phyloP scores from a whole-genome alignment of 805 yeast species.

The Danielia oregonensis region DNA sequence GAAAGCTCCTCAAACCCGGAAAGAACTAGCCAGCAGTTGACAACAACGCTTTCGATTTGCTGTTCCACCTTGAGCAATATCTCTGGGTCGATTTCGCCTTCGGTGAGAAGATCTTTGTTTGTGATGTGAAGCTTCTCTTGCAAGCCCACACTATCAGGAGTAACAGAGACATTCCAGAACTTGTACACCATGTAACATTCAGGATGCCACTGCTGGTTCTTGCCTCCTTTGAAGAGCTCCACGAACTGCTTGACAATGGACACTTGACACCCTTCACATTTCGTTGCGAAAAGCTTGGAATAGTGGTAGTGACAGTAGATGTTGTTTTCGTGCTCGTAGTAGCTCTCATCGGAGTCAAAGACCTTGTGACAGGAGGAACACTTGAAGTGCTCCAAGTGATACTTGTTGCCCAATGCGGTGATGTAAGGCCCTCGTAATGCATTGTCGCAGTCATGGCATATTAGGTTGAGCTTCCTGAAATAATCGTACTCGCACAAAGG shows the following conservation, averaged over 20 bases:
- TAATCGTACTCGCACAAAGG: conserved; percentile 88
- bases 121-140: conserved; percentile 12
- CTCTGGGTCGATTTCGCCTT: conserved; percentile 31
- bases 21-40: conserved; percentile 79
- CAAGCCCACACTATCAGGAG: conserved; percentile 56
- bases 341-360: conserved; percentile 88
- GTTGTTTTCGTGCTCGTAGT: conserved; percentile 78
- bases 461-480: conserved; percentile 75
- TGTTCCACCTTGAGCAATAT: conserved; percentile 58
- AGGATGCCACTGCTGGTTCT: conserved; percentile 97
- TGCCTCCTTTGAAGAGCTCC: conserved; percentile 85
- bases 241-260: conserved; percentile 93
- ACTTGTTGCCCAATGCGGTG: conserved; percentile 87
- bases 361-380: conserved; percentile 83
- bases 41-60: conserved; percentile 53
- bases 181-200: conserved; percentile 98
- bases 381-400: conserved; percentile 92
- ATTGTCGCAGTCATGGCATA: conserved; percentile 81
- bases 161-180: conserved; percentile 87
- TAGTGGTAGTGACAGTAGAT: conserved; percentile 92
- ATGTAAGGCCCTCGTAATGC: conserved; percentile 91
- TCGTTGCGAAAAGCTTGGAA: conserved; percentile 77
- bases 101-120: conserved; percentile 10
- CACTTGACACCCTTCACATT: conserved; percentile 90
- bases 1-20: conserved; percentile 88